Evolutionary conservation across 2,329 filamentous ascomycete species (phyloP).

Genomic region (Apiospora phragmitis): DNA sequence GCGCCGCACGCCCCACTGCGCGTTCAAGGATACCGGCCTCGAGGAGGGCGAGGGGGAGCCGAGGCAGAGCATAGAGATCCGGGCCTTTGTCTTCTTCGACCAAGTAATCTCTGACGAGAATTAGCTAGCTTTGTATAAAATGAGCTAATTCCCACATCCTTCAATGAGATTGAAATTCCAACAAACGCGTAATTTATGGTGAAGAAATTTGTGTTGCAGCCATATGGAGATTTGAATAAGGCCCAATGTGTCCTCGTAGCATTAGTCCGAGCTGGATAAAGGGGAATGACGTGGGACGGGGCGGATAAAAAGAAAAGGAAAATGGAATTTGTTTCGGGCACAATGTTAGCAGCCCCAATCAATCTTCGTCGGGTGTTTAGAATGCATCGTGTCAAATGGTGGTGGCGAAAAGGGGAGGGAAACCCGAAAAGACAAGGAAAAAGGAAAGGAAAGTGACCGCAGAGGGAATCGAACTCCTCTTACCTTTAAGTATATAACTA

Average conservation of each 20-base stretch:
- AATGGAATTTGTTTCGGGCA: too few species aligned
- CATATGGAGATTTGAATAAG: too few species aligned
- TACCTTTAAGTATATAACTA: neutral
- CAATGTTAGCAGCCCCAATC: too few species aligned
- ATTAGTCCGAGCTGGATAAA: too few species aligned
- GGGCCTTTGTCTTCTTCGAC: conserved; percentile 8
- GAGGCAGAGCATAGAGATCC: conserved; percentile 5
- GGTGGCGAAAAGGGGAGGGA: neutral
- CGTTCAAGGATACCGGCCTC: neutral
- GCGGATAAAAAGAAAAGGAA: too few species aligned
- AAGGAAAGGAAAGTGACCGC: neutral
- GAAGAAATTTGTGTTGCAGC: neutral
- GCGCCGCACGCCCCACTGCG: neutral
- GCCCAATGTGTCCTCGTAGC: neutral
- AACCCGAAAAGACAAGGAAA: neutral
- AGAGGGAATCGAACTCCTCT: neutral
- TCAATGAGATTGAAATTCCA: neutral
- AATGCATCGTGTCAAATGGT: neutral
- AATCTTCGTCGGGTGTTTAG: neutral
- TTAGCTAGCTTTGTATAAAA: neutral
- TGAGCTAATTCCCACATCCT: neutral
- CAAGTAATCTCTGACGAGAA: neutral
- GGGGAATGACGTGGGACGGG: too few species aligned
- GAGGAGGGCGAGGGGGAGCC: conserved; percentile 4
- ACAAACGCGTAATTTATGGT: neutral